These are phyloP conservation scores for Vigna reflexopilosa DNA, from an alignment of 306 rosid genomes.

Conservation along the genomic window DNA sequence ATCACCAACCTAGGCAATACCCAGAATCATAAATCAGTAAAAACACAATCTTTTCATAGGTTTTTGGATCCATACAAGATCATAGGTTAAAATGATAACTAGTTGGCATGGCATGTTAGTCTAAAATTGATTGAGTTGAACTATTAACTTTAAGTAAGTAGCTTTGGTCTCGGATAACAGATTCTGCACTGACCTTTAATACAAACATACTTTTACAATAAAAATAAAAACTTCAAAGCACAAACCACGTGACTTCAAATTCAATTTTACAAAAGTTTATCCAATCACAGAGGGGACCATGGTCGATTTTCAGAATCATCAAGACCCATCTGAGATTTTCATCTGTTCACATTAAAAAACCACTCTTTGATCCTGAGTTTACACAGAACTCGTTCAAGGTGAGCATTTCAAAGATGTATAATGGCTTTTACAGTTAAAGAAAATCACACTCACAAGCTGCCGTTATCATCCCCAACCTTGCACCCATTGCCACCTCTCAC, in stretches of 20 bases:
- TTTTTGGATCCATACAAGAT: not conserved
- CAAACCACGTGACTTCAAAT: not conserved
- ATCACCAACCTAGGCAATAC: slow-evolving; percentile 10
- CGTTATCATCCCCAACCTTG: slow-evolving; percentile 97
- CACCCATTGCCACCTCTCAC: slow-evolving; percentile 95
- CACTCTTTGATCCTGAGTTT: slow-evolving; percentile 11
- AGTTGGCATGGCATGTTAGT: not conserved
- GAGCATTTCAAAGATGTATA: slow-evolving; percentile 7
- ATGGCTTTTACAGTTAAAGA: not conserved
- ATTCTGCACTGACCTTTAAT: not conserved
- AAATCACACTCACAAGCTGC: slow-evolving; percentile 74
- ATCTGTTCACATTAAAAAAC: not conserved
- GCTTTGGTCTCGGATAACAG: not conserved
- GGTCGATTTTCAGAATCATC: not conserved
- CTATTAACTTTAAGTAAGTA: not conserved
- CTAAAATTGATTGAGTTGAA: not conserved
- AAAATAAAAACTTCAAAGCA: not conserved
- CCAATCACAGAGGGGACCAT: not conserved
- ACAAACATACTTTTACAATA: not conserved
- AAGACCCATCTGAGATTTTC: not conserved
- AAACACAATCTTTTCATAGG: not conserved
- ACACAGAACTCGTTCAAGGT: not conserved
- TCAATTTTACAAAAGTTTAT: not conserved
- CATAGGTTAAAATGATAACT: not conserved
- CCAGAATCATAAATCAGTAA: slow-evolving; percentile 21